Percentiles rank a stretch among this genome's conserved stretches.
These are phyloP conservation scores for Colletotrichum tofieldiae DNA, from an alignment of 2,329 filamentous ascomycete genomes.

Conservation along the genomic window DNA sequence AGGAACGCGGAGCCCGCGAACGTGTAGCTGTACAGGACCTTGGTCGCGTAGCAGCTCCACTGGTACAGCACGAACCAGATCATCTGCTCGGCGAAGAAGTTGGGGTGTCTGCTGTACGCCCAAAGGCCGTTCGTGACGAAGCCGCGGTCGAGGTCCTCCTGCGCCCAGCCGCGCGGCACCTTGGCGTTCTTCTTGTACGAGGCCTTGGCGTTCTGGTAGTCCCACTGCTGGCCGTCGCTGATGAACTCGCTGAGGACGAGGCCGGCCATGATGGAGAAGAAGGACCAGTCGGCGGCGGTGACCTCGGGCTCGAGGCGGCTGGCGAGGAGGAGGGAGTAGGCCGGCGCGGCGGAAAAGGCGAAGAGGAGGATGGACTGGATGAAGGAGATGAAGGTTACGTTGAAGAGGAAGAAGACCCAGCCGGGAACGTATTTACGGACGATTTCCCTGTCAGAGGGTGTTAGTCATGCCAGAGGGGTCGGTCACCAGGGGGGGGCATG, in stretches of 20 bases:
- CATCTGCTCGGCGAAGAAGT: slow-evolving; percentile 92
- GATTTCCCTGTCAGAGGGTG: slow-evolving; percentile 70
- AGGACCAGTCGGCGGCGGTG: slow-evolving; percentile 63
- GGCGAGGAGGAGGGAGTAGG: slow-evolving; percentile 85
- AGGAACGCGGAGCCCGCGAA: slow-evolving; percentile 79
- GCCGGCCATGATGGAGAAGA: slow-evolving; percentile 62
- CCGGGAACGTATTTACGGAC: slow-evolving; percentile 77
- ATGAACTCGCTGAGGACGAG: slow-evolving; percentile 80
- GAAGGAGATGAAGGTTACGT: slow-evolving; percentile 90
- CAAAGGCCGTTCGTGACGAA: slow-evolving; percentile 90
- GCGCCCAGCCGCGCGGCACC: slow-evolving; percentile 75
- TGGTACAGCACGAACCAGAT: slow-evolving; percentile 92
- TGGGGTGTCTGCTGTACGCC: slow-evolving; percentile 92
- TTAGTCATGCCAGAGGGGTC: slow-evolving; percentile 31
- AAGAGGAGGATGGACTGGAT: slow-evolving; percentile 88
- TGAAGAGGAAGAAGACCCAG: slow-evolving; percentile 84
- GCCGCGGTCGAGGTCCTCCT: slow-evolving; percentile 88
- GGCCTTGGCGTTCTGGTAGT: slow-evolving; percentile 86
- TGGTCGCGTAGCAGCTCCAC: slow-evolving; percentile 85
- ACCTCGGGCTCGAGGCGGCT: slow-evolving; percentile 72
- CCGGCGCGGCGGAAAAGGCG: slow-evolving; percentile 80
- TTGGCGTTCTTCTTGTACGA: slow-evolving; percentile 82
- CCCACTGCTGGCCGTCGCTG: slow-evolving; percentile 95
- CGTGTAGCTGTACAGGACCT: slow-evolving; percentile 84
- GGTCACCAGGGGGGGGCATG: slow-evolving; percentile 5